Base-by-base conservation (phyloP, 1,284 basidiomycete species). In the Cystobasidium slooffiae region DNA sequence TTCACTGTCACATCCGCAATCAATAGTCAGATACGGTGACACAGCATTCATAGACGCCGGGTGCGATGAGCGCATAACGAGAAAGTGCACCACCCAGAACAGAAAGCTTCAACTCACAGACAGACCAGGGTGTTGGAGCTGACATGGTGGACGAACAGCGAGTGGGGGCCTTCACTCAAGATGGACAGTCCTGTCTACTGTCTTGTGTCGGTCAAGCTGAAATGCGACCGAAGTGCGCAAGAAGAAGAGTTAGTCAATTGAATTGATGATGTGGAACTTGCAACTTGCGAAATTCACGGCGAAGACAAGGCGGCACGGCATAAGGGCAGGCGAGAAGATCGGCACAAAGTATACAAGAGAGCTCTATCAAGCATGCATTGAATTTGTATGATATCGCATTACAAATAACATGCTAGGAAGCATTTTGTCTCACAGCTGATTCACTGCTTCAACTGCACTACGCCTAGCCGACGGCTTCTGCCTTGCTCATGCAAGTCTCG, bases 401-500 rank as follows among this genome's bases (percentile, higher is more conserved):
- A 31, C 31, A 5, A 31, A 31, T 31, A 31, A 31, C 6, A 22
- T 51, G 2, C 8, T 5, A 16, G 46, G 31, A 49, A 53, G 49
- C 7, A 24, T 9, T 41, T 31, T 16, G 31, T 55, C 43, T n/a
- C 59, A 41, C 10, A 16, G 44, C 12, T 16, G 16, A 16, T 10
- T n/a, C 20, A 20, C 43, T 46, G 64, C 49, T 49, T 85, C 76
- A 90, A 83, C 78, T 93, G 86, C 56, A 91, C 88, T 61, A 90
- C 84, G 14, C 88, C 90, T 81, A 90, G 91, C 82, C 86, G 88
- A 46, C 92, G 87, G 83, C 90, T 91, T 65, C 92, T 88, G 20
- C 94, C 94, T 18, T 85, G 83, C 0, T 82, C 80, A 1, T 84
- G 82, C 81, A 92, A 89, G 80, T 96, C 89, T 73, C 94, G 86